phyloP scores from a whole-genome alignment of 805 yeast genomes.

The Metschnikowia orientalis region DNA sequence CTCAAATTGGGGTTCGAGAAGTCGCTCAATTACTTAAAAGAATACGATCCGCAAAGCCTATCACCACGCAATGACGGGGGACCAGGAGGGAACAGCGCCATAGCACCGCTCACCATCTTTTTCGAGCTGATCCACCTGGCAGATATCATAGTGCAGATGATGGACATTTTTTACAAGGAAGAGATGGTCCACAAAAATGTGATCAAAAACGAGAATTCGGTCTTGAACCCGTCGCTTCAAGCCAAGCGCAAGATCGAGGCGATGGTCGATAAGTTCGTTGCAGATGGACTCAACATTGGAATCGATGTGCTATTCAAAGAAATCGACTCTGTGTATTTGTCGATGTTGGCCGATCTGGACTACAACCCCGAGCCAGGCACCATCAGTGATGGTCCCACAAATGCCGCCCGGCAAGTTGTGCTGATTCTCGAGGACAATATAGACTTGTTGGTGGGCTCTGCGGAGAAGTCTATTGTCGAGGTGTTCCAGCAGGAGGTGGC shows the following conservation, averaged over 20 bases:
- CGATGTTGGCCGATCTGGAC: slow-evolving; percentile 55
- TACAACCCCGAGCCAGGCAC: slow-evolving; percentile 46
- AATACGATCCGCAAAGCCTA: slow-evolving; percentile 58
- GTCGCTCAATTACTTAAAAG: slow-evolving; percentile 65
- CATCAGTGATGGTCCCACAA: slow-evolving; percentile 39
- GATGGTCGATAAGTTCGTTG: slow-evolving; percentile 80
- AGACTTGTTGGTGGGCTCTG: slow-evolving; percentile 67
- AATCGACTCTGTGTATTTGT: slow-evolving; percentile 56
- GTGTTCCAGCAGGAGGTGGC: slow-evolving; percentile 94
- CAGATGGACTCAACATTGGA: slow-evolving; percentile 89
- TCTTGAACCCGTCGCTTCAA: slow-evolving; percentile 70
- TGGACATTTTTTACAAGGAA: slow-evolving; percentile 83
- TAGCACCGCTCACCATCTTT: slow-evolving; percentile 83
- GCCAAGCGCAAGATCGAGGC: slow-evolving; percentile 79
- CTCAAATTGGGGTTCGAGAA: slow-evolving; percentile 79
- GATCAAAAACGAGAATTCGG: slow-evolving; percentile 69
- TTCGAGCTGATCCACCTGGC: slow-evolving; percentile 91
- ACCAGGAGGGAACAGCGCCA: slow-evolving; percentile 30
- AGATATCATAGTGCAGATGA: slow-evolving; percentile 87
- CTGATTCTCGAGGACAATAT: slow-evolving; percentile 66
- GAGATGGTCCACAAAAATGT: slow-evolving; percentile 60
- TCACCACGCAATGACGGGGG: slow-evolving; percentile 18
- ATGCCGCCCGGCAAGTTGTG: slow-evolving; percentile 62
- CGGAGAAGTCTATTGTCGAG: slow-evolving; percentile 84
- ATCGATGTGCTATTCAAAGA: slow-evolving; percentile 84